These are phyloP conservation scores for Cardamine occulta DNA, from an alignment of 345 rosid genomes.

Conservation along the genomic window DNA sequence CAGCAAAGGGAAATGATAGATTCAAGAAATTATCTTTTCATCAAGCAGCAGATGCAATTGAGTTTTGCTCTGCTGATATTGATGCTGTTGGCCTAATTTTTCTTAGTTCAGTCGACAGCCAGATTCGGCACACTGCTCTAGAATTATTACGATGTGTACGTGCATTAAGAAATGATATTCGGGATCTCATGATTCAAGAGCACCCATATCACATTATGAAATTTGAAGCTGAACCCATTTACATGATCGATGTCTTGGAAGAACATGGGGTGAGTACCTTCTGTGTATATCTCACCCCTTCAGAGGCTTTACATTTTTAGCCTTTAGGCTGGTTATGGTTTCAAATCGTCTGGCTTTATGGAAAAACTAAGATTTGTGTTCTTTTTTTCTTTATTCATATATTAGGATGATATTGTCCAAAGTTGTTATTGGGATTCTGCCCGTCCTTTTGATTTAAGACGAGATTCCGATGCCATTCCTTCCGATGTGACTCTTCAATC, in stretches of 20 bases:
- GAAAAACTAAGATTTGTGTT: slow-evolving; percentile 19
- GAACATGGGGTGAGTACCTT: slow-evolving; percentile 85
- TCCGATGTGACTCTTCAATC: slow-evolving; percentile 94
- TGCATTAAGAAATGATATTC: slow-evolving; percentile 88
- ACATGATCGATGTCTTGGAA: slow-evolving; percentile 92
- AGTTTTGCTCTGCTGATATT: slow-evolving; percentile 85
- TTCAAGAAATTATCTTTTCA: slow-evolving; percentile 75
- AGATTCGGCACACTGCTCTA: slow-evolving; percentile 93
- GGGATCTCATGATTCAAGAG: slow-evolving; percentile 58
- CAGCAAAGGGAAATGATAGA: slow-evolving; percentile 58
- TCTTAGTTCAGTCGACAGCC: slow-evolving; percentile 95
- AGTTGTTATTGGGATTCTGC: slow-evolving; percentile 96
- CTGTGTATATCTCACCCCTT: slow-evolving; percentile 24
- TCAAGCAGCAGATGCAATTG: slow-evolving; percentile 71
- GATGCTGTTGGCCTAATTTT: slow-evolving; percentile 98
- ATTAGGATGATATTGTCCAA: slow-evolving; percentile 97
- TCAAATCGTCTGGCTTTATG: slow-evolving; percentile 13
- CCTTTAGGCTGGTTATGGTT: slow-evolving; percentile 27
- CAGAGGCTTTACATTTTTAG: slow-evolving; percentile 18
- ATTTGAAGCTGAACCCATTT: slow-evolving; percentile 86
- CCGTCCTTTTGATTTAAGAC: slow-evolving; percentile 85
- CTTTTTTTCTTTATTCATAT: slow-evolving; percentile 27
- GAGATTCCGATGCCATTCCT: slow-evolving; percentile 92
- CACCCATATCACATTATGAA: slow-evolving; percentile 66
- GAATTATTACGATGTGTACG: slow-evolving; percentile 97